Evolutionary conservation across 2,329 filamentous ascomycete genomes (phyloP), one percentile per base, ranked within the genome.

Genomic region (Fusarium papillatum): DNA sequence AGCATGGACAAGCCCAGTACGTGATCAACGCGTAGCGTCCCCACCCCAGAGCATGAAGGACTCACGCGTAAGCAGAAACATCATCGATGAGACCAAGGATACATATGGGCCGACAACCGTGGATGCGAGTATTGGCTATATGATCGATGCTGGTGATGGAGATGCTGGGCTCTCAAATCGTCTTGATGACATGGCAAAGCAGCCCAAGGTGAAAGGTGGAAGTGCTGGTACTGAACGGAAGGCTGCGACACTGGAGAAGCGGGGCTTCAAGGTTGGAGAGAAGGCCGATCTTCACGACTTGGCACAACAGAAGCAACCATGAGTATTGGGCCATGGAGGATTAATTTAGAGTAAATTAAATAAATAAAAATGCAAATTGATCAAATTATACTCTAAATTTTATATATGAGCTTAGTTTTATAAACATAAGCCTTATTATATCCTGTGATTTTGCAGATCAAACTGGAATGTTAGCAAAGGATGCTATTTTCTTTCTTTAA

Each of bases 1-100:
- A 73, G 48, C 66, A 68, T 50, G 72, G 72, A 2, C 68, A 71
- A 41, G 41, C 68, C 7, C 71, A 75, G 70, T 71, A 65, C 13
- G 46, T 4, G 16, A 62, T 14, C 24, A n/a, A 19, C 26, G 41
- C 39, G 7, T 8, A n/a, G 16, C 9, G 10, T 46, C 16, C n/a
- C 24, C 22, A 13, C 36, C 8, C 17, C 14, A 16, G 5, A n/a
- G 5, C n/a, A 14, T 0, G 7, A 26, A 8, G 4, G 10, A 3
- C 63, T 72, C 4, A 73, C 8, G 29, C 2, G 3, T 7, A 1
- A 4, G 2, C 6, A 73, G 66, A 10, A 73, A 73, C 26, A 66
- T 73, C 1, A 62, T 70, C 14, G 66, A 73, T 2, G 70, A 73
- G 43, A 73, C 66, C 0, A 70, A 70, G 6, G 70, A 73, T 0